phyloP scores from a whole-genome alignment of 1,139 yeast species.

The Hyphopichia fennica region DNA sequence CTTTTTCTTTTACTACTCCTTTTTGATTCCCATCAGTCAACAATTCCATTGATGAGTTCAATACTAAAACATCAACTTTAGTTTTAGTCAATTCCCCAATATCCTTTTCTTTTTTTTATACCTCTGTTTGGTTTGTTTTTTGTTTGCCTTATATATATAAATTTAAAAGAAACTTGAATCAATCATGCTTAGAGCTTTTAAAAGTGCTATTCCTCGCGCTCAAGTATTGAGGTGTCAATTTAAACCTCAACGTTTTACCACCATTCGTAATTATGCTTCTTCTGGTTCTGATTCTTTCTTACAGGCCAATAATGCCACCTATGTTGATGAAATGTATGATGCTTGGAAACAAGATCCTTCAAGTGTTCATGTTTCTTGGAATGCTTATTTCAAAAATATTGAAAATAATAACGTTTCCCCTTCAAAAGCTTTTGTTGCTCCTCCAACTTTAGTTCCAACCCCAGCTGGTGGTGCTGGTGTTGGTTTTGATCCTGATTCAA shows the following conservation, averaged over 20 bases:
- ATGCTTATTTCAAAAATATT: constrained; percentile 90
- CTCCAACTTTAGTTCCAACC: constrained; percentile 80
- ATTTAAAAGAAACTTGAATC: background rate
- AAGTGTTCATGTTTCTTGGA: constrained; percentile 95
- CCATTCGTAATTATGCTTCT: constrained; percentile 25
- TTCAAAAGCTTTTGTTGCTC: constrained; percentile 79
- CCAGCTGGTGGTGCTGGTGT: constrained; percentile 75
- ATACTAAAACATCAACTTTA: background rate
- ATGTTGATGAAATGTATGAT: constrained; percentile 96
- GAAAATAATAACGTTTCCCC: constrained; percentile 70
- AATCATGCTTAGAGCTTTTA: constrained; percentile 48
- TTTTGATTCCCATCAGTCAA: background rate
- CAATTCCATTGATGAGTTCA: background rate
- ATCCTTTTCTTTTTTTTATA: background rate
- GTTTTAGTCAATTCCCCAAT: background rate
- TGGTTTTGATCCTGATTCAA: constrained; percentile 49
- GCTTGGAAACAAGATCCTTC: constrained; percentile 91
- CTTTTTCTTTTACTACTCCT: constrained; percentile 2
- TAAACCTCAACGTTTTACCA: constrained; percentile 1
- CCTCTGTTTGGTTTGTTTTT: too few relatives aligned
- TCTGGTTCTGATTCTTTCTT: constrained; percentile 62
- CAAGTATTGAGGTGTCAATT: constrained; percentile 18
- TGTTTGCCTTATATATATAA: too few relatives aligned
- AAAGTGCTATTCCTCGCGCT: constrained; percentile 39
- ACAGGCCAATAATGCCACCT: constrained; percentile 83